Percentiles rank a stretch among this genome's conserved stretches.
These are phyloP conservation scores for Theobroma grandiflorum DNA, from an alignment of 441 rosid species.

Conservation along the genomic window DNA sequence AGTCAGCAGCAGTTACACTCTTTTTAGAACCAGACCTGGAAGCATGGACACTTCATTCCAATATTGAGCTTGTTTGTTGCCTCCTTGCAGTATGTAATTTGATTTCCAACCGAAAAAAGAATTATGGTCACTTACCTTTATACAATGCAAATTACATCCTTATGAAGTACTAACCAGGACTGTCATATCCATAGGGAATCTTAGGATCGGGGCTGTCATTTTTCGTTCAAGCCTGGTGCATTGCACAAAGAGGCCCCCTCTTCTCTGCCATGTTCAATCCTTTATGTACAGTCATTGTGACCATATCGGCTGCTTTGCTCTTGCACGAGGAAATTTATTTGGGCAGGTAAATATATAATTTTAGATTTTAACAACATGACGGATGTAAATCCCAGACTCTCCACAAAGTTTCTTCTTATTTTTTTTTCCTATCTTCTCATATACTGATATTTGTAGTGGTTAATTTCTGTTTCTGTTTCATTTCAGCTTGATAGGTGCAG, in stretches of 20 bases:
- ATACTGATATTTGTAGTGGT: neutral
- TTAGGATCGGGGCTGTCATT: conserved; percentile 62
- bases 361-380: neutral
- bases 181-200: conserved; percentile 46
- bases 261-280: conserved; percentile 73
- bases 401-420: neutral
- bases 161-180: neutral
- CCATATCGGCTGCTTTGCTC: conserved; percentile 56
- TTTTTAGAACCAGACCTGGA: conserved; percentile 44
- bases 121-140: neutral
- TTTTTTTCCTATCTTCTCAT: neutral
- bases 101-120: neutral
- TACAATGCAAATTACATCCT: neutral
- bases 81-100: conserved; percentile 40
- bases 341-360: conserved; percentile 52
- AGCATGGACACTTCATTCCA: conserved; percentile 60
- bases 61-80: conserved; percentile 44
- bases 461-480: neutral
- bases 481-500: conserved; percentile 64
- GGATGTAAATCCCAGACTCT: neutral
- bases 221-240: conserved; percentile 68
- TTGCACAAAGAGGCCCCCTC: conserved; percentile 66
- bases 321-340: conserved; percentile 59
- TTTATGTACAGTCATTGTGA: conserved; percentile 60
- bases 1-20: conserved; percentile 48